Base-by-base conservation (phyloP, 1,139 yeast species). In the Candida sp. region DNA sequence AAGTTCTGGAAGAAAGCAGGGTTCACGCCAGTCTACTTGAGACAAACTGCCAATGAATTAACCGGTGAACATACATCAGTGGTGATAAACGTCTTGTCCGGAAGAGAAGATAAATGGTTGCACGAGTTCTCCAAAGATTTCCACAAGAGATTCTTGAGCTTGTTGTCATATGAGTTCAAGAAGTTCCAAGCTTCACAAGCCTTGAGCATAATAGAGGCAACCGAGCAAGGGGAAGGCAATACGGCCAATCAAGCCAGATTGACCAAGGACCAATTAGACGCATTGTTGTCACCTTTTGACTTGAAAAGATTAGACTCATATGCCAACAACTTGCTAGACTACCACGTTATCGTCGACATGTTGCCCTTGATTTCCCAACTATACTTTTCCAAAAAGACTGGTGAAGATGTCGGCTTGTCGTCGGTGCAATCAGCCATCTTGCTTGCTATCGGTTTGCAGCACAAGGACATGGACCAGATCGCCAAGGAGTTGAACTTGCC, bases 31-130 rank as follows among this genome's bases (percentile, higher is more conserved):
- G 98, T 94, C 4, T 94, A 94, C 67, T 74, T 94, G 54, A 88
- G 99, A 65, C 99, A 96, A 70, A 94, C 99, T 17, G 85, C 98
- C 12, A 96, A 94, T 64, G 99, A 96, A 54, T 78, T 94, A 54
- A 94, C 99, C 31, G 99, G 99, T 49, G 99, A 94, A 69, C 98
- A 96, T 66, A 92, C 98, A 1, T 83, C 97, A 65, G 97, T 96
- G 34, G 93, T 94, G 96, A 69, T 96, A 49, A 86, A 85, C 57
- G 88, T 89, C 2, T 77, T 94, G 54, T 80, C 80, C 49, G 75
- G 75, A 39, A 81, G 92, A 63, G 88, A 86, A 58, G 73, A 77
- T 52, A 72, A 73, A 49, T 94, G 99, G 99, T 77, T 94, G 49
- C 75, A 77, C 12, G 97, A 85, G 58, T 96, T 90, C 70, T 80